Evolutionary conservation across 176 grass and related monocot species (phyloP).

Genomic region (Zea luxurians): DNA sequence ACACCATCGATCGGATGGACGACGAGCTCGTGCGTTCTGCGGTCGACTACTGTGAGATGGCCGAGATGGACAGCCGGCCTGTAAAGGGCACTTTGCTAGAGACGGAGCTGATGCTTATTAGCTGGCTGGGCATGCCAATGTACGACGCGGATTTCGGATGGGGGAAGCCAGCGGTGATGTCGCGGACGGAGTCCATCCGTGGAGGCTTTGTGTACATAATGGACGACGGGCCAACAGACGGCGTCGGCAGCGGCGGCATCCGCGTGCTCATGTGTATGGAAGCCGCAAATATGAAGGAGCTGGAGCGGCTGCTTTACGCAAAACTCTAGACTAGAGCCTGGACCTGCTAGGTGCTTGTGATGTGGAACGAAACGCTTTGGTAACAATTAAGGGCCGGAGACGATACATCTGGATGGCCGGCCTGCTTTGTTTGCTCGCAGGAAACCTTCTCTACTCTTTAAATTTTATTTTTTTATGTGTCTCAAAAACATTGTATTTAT

Average conservation of each 20-base stretch:
- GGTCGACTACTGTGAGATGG: slow-evolving; percentile 33
- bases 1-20: background rate
- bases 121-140: slow-evolving; percentile 49
- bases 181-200: background rate
- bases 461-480: no score
- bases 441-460: no score
- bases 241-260: background rate
- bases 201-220: slow-evolving; percentile 37
- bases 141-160: slow-evolving; percentile 54
- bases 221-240: background rate
- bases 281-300: background rate
- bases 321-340: background rate
- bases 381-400: no score
- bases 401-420: no score
- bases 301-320: background rate
- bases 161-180: slow-evolving; percentile 40
- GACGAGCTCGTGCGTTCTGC: slow-evolving; percentile 42
- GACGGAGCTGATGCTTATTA: slow-evolving; percentile 25
- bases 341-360: background rate
- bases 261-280: slow-evolving; percentile 13
- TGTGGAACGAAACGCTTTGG: background rate
- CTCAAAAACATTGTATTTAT: no score
- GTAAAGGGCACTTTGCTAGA: background rate
- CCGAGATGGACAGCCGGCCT: background rate
- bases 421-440: no score